Conservation (phyloP, 441 rosid genomes). For the Adansonia gregorii region DNA sequence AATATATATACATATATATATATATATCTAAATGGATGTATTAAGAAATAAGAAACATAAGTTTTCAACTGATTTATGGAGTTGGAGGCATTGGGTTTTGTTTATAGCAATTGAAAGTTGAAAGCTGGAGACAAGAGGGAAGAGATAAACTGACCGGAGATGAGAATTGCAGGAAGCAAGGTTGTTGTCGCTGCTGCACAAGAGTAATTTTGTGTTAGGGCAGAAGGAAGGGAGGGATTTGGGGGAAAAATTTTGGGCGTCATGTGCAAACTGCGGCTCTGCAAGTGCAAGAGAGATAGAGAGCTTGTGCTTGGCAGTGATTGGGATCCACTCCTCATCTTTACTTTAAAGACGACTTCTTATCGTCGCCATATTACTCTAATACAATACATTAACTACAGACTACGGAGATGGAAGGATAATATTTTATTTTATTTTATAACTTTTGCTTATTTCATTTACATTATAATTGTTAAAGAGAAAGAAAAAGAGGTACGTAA, state of each 20-base stretch:
- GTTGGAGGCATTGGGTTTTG: background rate
- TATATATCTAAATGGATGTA: background rate
- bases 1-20: background rate
- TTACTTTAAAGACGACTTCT: background rate
- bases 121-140: background rate
- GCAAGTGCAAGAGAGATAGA: background rate
- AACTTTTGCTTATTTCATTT: background rate
- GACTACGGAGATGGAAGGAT: background rate
- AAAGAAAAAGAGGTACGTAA: too few relatives aligned
- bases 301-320: too few relatives aligned
- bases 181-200: background rate
- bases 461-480: too few relatives aligned
- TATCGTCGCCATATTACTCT: too few relatives aligned
- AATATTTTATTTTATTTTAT: background rate
- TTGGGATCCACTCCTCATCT: slow-evolving; percentile 20
- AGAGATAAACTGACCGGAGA: slow-evolving; percentile 30
- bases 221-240: slow-evolving; percentile 27
- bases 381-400: slow-evolving; percentile 1
- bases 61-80: background rate
- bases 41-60: background rate
- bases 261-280: background rate
- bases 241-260: slow-evolving; percentile 22
- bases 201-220: background rate
- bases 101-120: background rate
- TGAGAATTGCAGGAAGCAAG: background rate